Evolutionary conservation across 257 asterid genomes (phyloP), one percentile per base, ranked within the genome.

Genomic region (Dorcoceras hygrometricum): DNA sequence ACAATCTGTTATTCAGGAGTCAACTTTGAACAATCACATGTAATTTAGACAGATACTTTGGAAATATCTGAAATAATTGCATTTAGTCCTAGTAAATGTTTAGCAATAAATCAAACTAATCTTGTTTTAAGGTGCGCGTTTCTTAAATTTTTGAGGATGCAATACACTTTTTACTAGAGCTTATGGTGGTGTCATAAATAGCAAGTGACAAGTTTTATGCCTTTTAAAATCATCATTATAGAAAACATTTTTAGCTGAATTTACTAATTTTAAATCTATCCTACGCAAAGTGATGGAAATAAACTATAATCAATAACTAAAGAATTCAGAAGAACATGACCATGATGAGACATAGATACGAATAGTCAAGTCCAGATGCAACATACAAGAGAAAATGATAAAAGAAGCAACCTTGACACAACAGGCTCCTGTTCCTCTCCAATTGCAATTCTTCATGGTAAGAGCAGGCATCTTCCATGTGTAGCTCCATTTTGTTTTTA

Each of bases 391-490:
- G 28, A 23, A 34, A 31, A n/a, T 48, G 69, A 55, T 39, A 59
- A 18, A 20, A 71, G 58, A 64, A 62, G 25, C 69, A 65, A 93
- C 99, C 97, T 88, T 77, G 46, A 83, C 63, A 71, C 75, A 75
- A 80, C 91, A 76, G 57, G 73, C 76, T 73, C 91, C 92, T 12
- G 97, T 88, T 80, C 99, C 99, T 68, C 79, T 81, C 99, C 99
- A 93, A 76, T 74, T 70, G 86, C 94, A 75, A 76, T 77, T 86
- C 43, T 87, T 66, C 87, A 72, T 71, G 75, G 73, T 80, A 71
- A 77, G 65, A 70, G 94, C 90, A 23, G 96, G 91, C 74, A 69
- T 67, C 76, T 78, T 86, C 97, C 97, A 93, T 68, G 80, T 81
- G 79, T 85, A 90, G 59, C 59, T 83, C 89, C 95, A 93, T 73